Evolutionary conservation across 2,329 filamentous ascomycete genomes (phyloP), one percentile per base, ranked within the genome.

Genomic region (Cladosporium sp.): DNA sequence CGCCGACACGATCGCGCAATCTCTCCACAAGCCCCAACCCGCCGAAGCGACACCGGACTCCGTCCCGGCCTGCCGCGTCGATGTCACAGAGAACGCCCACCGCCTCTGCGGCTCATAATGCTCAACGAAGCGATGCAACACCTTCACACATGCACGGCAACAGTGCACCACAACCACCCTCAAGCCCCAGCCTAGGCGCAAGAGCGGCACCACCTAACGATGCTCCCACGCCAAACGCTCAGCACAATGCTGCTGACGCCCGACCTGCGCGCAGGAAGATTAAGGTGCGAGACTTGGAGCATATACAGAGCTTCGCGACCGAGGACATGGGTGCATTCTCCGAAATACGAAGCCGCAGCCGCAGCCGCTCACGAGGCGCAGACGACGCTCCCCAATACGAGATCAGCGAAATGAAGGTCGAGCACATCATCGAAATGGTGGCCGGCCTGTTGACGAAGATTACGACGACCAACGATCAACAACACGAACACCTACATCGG

Each of bases 361-460:
- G 76, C 62, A 71, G 80, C 49, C 74, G 78, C 55, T 79, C 79
- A 47, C 78, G 80, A 68, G 77, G 79, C 38, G 80, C 80, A 68
- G 81, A 83, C 63, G 85, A 87, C 67, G 81, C 82, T 2, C 84
- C 85, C 65, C 86, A 89, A 76, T 99, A 97, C 77, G 95, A 98
- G 79, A 97, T 99, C 73, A 97, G 93, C 80, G 91, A 88, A 63
- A 98, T 99, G 94, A 95, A 95, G 62, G 96, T 98, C 65, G 88
- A 90, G 70, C 94, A 99, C 76, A 92, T 99, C 72, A 99, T 99
- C 76, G 94, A 98, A 79, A 98, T 99, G 95, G 95, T 99, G 4
- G 95, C 95, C 4, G 95, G 93, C 7, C 85, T 99, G 28, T 83
- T 99, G 68, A 97, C 94, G 65, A 98, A 98, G 79, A 99, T 99